These are phyloP conservation scores for Aureobasidium sp. DNA, from an alignment of 2,329 filamentous ascomycete species.

Conservation along the genomic window DNA sequence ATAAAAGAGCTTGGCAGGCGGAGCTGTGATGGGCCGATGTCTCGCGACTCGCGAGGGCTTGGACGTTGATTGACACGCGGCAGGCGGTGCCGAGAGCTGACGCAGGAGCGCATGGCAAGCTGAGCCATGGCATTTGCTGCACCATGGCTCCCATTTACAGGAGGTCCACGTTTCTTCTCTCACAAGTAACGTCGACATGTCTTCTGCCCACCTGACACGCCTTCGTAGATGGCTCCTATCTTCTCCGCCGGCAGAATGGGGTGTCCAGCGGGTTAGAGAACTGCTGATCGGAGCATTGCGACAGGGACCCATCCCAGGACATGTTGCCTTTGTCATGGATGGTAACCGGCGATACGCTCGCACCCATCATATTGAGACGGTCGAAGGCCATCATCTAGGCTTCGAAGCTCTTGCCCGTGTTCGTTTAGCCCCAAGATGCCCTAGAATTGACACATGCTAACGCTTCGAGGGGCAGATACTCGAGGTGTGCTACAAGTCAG, in stretches of 20 bases:
- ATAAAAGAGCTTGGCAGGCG: neutral
- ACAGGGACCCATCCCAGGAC: conserved; percentile 85
- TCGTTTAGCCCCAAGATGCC: conserved; percentile 21
- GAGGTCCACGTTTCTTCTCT: neutral
- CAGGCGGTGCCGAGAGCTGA: conserved; percentile 6
- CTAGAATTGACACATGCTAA: neutral
- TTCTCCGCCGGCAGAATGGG: conserved; percentile 88
- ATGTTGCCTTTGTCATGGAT: conserved; percentile 99
- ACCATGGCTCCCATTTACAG: neutral
- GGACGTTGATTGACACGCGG: neutral
- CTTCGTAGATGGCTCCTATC: conserved; percentile 69
- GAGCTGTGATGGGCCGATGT: neutral
- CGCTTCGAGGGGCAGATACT: conserved; percentile 50
- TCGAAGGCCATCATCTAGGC: conserved; percentile 90
- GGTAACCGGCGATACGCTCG: conserved; percentile 90
- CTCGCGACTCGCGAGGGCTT: neutral
- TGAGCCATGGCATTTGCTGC: neutral
- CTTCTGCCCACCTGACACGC: conserved; percentile 47
- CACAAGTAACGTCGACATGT: conserved; percentile 15
- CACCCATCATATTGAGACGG: conserved; percentile 84
- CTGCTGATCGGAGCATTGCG: conserved; percentile 79
- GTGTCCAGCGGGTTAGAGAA: conserved; percentile 67
- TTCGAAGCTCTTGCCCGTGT: conserved; percentile 91
- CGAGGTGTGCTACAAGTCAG: conserved; percentile 96
- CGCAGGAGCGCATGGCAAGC: neutral